Base-by-base conservation (phyloP, 441 rosid species). In the Adansonia madagascariensis region DNA sequence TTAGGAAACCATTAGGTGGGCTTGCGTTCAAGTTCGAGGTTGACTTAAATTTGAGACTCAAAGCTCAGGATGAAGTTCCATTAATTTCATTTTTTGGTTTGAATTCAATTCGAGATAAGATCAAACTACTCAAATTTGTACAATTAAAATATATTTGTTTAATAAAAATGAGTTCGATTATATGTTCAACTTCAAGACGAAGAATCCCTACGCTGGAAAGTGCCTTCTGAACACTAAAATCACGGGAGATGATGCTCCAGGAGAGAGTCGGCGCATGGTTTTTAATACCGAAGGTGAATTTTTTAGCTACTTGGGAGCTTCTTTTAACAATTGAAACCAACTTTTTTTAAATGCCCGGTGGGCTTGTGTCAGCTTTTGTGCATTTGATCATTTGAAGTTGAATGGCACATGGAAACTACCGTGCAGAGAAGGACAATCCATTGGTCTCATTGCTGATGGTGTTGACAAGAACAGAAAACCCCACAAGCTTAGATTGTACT, bases 261-360 rank as follows among this genome's bases (percentile, higher is more conserved):
- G 97, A 35, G 97, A 92, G 83, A 91, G 97, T 62, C 91, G 97
- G 98, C 97, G 91, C 86, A 94, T 91, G 97, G 90, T 94, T 82
- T 90, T 94, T 87, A 89, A 84, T 85, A 93, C 94, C 53, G 84
- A 90, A 81, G 97, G 97, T 92, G 35, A 65, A 2, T 35, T 18
- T 57, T 56, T 41, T 15, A 22, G 4, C 60, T 12, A 8, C 18
- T 11, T 73, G 17, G 31, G 55, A 39, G 4, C 15, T 64, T 65
- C 18, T 17, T n/a, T 41, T 41, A 12, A 8, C 43, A 46, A 6
- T 27, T 61, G 46, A 52, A 12, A 66, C 3, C 18, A 63, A 14
- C 7, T 52, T 53, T 35, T 35, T 4, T 35, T 35, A 35, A 35
- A 35, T 35, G 18, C 6, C 35, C 6, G 72, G 39, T 44, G 2